Percentiles rank a stretch among this genome's conserved stretches.
Evolutionary conservation across 352 stramenopile species (phyloP).

Genomic region (Globisporangium irregulare): DNA sequence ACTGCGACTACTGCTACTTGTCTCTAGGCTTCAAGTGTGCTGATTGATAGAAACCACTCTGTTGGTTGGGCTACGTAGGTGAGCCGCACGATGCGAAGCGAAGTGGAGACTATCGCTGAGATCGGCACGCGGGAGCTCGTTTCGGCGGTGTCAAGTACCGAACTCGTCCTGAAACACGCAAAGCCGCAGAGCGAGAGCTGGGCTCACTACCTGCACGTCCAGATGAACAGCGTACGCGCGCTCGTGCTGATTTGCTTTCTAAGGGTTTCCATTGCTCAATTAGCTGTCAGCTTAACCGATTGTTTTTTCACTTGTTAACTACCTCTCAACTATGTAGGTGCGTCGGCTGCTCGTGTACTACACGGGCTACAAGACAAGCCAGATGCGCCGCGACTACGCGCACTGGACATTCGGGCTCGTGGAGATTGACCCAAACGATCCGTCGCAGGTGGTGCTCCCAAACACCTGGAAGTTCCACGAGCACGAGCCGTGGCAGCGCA

Average conservation of each 20-base stretch:
- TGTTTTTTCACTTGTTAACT: background rate
- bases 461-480: constrained; percentile 77
- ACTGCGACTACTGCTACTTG: background rate
- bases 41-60: background rate
- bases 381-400: constrained; percentile 55
- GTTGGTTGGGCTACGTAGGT: constrained; percentile 31
- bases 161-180: constrained; percentile 44
- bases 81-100: constrained; percentile 32
- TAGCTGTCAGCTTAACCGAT: background rate
- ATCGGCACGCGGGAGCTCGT: constrained; percentile 38
- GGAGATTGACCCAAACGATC: constrained; percentile 73
- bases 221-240: constrained; percentile 61
- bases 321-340: constrained; percentile 24
- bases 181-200: constrained; percentile 50
- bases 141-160: constrained; percentile 21
- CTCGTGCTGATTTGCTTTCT: background rate
- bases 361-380: constrained; percentile 74
- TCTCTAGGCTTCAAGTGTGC: background rate
- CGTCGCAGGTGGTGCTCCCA: constrained; percentile 51
- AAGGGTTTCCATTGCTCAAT: background rate
- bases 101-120: constrained; percentile 57
- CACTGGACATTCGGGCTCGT: constrained; percentile 76
- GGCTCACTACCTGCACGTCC: constrained; percentile 64
- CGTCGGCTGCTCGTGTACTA: constrained; percentile 83
- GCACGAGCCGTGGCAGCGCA: constrained; percentile 56